Base-by-base conservation (phyloP, 805 yeast species). In the Hanseniaspora mollemarum region DNA sequence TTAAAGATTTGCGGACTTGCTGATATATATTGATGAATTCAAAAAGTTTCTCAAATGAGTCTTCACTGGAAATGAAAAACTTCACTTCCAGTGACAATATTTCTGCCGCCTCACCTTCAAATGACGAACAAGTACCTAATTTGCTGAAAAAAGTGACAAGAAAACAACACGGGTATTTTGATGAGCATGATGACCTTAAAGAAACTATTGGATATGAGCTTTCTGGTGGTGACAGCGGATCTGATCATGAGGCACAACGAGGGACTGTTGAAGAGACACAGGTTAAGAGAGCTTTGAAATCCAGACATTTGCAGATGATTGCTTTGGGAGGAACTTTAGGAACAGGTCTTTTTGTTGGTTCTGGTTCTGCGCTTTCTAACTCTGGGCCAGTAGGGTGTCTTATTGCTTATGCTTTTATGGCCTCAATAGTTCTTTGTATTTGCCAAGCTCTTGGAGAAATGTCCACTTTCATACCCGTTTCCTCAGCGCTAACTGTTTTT, bases 271-370 rank as follows among this genome's bases (percentile, higher is more conserved):
- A 59, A 32, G 65, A 67, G 22, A 65, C 70, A 1, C 72, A 75
- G 58, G 80, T 77, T 52, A 74, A 75, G 58, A 69, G 87, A 61
- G 73, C 71, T 43, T 66, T 82, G 53, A 78, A 80, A 61, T 75
- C 79, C 18, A 70, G 90, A 59, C 87, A 81, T 58, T 74, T 82
- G 45, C 72, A 82, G 29, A 81, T 82, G 87, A 76, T 82, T 57
- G 86, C 87, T 43, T 69, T 82, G 19, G 90, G 88, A 54, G 88
- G 87, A 55, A 79, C 87, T 31, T 81, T 83, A 54, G 88, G 88
- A 59, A 81, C 87, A 2, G 88, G 88, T 62, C 69, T 82, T 37
- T 80, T 82, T 69, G 77, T 83, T 43, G 79, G 84, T 60, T 74
- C 81, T 37, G 71, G 79, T 4, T 60, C 72, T 3, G 78, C 84